Base-by-base conservation (phyloP, 345 rosid genomes). In the Trapa incisa region DNA sequence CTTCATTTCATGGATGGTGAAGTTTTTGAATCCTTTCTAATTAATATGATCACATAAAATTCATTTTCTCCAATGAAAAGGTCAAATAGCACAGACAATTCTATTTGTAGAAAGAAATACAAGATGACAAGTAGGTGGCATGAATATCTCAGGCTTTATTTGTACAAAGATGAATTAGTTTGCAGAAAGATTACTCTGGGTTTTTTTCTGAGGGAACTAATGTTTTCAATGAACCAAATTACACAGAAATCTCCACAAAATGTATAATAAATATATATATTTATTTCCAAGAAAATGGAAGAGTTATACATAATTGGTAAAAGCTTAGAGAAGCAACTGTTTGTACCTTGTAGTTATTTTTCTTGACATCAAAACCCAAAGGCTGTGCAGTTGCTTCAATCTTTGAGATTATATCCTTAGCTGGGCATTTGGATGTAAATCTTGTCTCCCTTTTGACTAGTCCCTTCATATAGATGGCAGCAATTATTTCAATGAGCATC, bases 311-410 rank as follows among this genome's bases (percentile, higher is more conserved):
- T 5, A 13, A 67, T 4, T 43, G 3, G 22, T 29, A 36, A 47
- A 47, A 22, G 43, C 43, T 3, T 41, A 41, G 39, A 47, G 47
- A 37, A 50, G 38, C 29, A 8, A 62, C 47, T 36, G 38, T 36
- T 65, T 6, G 29, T 69, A 94, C 99, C 99, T 94, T 94, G 81
- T 71, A 82, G 71, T 91, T 91, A 65, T 89, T 87, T 85, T 85
- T 94, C 90, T 91, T 89, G 53, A 94, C 93, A 60, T 84, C 97
- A 73, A 94, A 94, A 56, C 99, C 99, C 86, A 94, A 66, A 41
- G 99, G 97, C 39, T 13, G 66, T 41, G 99, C 99, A 70, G 96
- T 78, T 9, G 78, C 84, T 81, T 91, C 97, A 71, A 95, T 95
- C 80, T 89, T 86, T 37, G 96, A 80, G 68, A 95, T 84, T 72